A percentile compares a stretch with the other conserved stretches of the same genome.
Evolutionary conservation across 768 basidiomycete species (phyloP).

Genomic region (Astraeus odoratus): DNA sequence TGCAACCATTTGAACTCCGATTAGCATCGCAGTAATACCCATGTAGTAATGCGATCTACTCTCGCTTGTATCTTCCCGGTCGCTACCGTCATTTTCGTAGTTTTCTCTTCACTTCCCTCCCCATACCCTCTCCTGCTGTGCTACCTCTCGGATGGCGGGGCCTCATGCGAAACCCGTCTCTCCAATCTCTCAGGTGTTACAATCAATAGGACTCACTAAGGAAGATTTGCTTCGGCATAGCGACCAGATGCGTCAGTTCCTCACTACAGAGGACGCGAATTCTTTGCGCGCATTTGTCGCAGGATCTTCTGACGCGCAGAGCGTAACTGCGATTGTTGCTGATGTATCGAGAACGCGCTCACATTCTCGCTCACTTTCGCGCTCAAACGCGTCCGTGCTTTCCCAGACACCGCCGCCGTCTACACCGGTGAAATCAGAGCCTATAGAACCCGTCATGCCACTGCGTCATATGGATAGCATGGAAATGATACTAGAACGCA

Average conservation of each 20-base stretch:
- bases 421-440: conserved; percentile 62
- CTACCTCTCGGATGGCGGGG: conserved; percentile 14
- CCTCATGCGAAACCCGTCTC: conserved; percentile 34
- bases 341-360: conserved; percentile 38
- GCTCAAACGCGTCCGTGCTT: conserved; percentile 38
- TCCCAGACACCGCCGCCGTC: conserved; percentile 37
- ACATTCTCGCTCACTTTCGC: conserved; percentile 35
- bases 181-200: conserved; percentile 67
- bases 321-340: conserved; percentile 33
- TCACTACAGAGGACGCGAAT: conserved; percentile 46
- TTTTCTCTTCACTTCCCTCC: background rate
- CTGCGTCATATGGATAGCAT: conserved; percentile 63
- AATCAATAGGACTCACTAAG: conserved; percentile 68
- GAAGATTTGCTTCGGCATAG: conserved; percentile 67
- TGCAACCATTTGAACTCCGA: conserved; percentile 4
- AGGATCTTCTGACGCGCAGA: conserved; percentile 30
- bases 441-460: conserved; percentile 41
- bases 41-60: background rate
- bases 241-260: conserved; percentile 75
- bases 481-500: conserved; percentile 71
- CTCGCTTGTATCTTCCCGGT: background rate
- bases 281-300: conserved; percentile 38
- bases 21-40: background rate
- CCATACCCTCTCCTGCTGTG: background rate
- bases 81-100: background rate